Base-by-base conservation (phyloP, 2,329 filamentous ascomycete species). In the Pestalotiopsis sp. region DNA sequence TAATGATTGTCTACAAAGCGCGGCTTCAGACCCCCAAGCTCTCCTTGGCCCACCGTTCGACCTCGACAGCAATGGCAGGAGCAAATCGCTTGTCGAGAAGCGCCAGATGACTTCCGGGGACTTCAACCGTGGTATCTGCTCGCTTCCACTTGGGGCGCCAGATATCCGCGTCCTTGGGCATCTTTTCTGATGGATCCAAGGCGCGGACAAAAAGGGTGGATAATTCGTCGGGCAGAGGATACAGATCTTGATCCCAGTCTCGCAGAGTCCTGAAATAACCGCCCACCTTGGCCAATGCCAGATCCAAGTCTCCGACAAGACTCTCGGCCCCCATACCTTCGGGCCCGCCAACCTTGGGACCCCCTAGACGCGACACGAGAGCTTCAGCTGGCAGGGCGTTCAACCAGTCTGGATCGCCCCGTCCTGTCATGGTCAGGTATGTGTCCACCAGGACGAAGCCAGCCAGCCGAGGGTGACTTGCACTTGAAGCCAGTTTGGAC, bases 41-140 rank as follows among this genome's bases (percentile, higher is more conserved):
- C 62, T 65, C 38, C 62, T 65, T 66, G 4, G 65, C 65, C 65
- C 65, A 66, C 12, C 27, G 45, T 66, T 66, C 45, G 31, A 66
- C 59, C 49, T 66, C 65, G 9, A 66, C 52, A 41, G 65, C 65
- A 41, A 66, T 66, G 23, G 65, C 65, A 25, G 65, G 65, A 61
- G 65, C 65, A 36, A 59, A 66, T 13, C 65, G 65, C 52, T 66
- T 66, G 25, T 66, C 65, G n/a, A 66, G 65, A 27, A 66, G 65
- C 9, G 65, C 65, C 52, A 66, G 49, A 58, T 66, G 65, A 59
- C 65, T 66, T 59, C 65, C 65, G 41, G 65, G 65, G 25, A 66
- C 65, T 4, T 66, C 65, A 23, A 66, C 65, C 4, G 65, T 66
- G 38, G 38, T 7, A 49, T 66, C 59, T 17, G 65, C 65, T 12